A percentile compares a stretch with the other conserved stretches of the same genome.
These are phyloP conservation scores for Aureobasidium sp. DNA, from an alignment of 2,329 filamentous ascomycete genomes.

Conservation along the genomic window DNA sequence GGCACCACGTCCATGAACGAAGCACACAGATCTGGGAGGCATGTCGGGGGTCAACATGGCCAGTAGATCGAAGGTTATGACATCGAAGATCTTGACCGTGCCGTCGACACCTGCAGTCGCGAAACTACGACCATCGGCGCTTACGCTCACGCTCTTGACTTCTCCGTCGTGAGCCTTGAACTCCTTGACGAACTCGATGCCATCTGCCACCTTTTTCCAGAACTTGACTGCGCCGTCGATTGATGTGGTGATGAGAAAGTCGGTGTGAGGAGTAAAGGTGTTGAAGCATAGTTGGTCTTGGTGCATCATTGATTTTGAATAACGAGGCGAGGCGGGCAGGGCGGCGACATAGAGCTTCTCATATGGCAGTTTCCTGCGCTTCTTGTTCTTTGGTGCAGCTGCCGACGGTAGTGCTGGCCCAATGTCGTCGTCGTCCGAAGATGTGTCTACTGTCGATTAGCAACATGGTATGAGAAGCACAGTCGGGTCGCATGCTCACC, in stretches of 20 bases:
- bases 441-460: conserved; percentile 39
- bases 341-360: conserved; percentile 93
- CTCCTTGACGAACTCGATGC: conserved; percentile 97
- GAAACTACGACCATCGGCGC: conserved; percentile 86
- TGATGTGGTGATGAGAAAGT: conserved; percentile 92
- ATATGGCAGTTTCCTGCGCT: conserved; percentile 81
- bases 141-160: conserved; percentile 75
- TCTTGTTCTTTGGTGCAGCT: conserved; percentile 65
- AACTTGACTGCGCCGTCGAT: conserved; percentile 97
- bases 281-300: conserved; percentile 87
- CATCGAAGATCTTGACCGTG: conserved; percentile 70
- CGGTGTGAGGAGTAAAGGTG: conserved; percentile 81
- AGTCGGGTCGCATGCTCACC: not conserved
- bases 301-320: conserved; percentile 97
- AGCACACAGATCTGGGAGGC: conserved; percentile 74
- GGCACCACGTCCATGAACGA: conserved; percentile 84
- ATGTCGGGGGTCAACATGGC: conserved; percentile 74
- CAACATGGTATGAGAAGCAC: not conserved
- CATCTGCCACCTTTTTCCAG: conserved; percentile 90
- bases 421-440: conserved; percentile 61
- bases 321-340: conserved; percentile 70
- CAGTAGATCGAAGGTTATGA: conserved; percentile 64
- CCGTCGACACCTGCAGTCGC: conserved; percentile 77
- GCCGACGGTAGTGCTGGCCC: conserved; percentile 82
- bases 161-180: conserved; percentile 86